These are phyloP conservation scores for Dimargaris verticillata DNA, from an alignment of 192 early-diverging fungal genomes.

Conservation along the genomic window DNA sequence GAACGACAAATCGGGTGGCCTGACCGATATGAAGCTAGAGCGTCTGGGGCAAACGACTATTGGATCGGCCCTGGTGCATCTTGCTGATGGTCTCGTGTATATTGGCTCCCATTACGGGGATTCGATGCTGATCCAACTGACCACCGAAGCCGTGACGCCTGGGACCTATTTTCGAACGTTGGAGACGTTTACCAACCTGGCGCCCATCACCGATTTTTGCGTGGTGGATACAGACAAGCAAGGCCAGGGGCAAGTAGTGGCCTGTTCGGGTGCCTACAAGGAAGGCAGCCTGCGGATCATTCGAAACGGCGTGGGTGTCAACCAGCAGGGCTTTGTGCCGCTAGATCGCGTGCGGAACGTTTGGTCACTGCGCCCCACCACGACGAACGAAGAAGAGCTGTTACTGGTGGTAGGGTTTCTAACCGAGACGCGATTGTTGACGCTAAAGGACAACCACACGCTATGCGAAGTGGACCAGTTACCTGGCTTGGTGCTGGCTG, in stretches of 20 bases:
- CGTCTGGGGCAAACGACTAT: slow-evolving; percentile 29
- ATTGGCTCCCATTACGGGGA: slow-evolving; percentile 78
- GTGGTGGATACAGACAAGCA: slow-evolving; percentile 60
- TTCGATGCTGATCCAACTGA: slow-evolving; percentile 57
- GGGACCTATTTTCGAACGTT: slow-evolving; percentile 37
- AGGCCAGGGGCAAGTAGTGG: slow-evolving; percentile 60
- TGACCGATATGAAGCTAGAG: slow-evolving; percentile 24
- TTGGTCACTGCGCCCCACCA: slow-evolving; percentile 45
- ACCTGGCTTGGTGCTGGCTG: slow-evolving; percentile 18
- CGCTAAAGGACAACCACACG: slow-evolving; percentile 13
- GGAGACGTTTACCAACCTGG: slow-evolving; percentile 52
- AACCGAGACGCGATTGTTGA: slow-evolving; percentile 10
- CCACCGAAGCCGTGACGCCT: slow-evolving; percentile 23
- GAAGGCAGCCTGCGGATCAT: slow-evolving; percentile 67
- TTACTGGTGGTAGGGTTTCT: slow-evolving; percentile 13
- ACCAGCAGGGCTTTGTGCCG: slow-evolving; percentile 35
- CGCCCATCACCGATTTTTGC: slow-evolving; percentile 73
- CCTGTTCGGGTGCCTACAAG: slow-evolving; percentile 64
- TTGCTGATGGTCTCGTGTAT: slow-evolving; percentile 52
- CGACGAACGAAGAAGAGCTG: slow-evolving; percentile 12
- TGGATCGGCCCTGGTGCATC: slow-evolving; percentile 44
- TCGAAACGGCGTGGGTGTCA: slow-evolving; percentile 76
- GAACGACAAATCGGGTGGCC: slow-evolving; percentile 17
- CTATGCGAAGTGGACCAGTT: slow-evolving; percentile 22
- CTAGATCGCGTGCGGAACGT: slow-evolving; percentile 51